phyloP scores from a whole-genome alignment of 2,329 filamentous ascomycete species.

The Ophiocordyceps polyrhachis-furcata region DNA sequence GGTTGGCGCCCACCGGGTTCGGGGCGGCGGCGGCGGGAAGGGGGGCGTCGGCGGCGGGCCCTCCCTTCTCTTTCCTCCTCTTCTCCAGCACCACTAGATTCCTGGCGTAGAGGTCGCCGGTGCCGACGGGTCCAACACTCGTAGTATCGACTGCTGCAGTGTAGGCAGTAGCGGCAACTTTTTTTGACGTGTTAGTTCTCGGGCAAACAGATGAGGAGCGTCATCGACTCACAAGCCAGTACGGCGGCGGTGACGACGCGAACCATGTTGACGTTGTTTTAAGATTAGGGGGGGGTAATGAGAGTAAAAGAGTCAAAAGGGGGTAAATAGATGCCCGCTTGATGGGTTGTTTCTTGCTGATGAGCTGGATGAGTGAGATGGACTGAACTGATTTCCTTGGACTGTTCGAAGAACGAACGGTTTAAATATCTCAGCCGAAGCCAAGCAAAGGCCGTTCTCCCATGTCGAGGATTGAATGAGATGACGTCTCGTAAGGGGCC shows the following conservation, averaged over 20 bases:
- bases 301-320: no score
- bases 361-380: not conserved
- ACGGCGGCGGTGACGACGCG: not conserved
- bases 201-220: not conserved
- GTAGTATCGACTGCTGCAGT: not conserved
- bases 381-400: not conserved
- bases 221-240: not conserved
- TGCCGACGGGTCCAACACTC: not conserved
- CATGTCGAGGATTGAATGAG: not conserved
- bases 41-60: not conserved
- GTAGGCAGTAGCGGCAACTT: not conserved
- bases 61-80: not conserved
- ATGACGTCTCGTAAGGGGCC: not conserved
- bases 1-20: not conserved
- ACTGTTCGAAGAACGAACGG: not conserved
- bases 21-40: not conserved
- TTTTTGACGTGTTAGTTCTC: not conserved
- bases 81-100: not conserved
- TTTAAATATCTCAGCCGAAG: not conserved
- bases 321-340: no score
- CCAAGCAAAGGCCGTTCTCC: no score
- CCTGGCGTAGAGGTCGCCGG: not conserved
- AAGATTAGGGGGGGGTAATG: no score
- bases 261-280: not conserved
- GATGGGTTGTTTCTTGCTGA: not conserved